Evolutionary conservation across 495 filamentous ascomycete species (phyloP).

Genomic region (Halenospora varia): DNA sequence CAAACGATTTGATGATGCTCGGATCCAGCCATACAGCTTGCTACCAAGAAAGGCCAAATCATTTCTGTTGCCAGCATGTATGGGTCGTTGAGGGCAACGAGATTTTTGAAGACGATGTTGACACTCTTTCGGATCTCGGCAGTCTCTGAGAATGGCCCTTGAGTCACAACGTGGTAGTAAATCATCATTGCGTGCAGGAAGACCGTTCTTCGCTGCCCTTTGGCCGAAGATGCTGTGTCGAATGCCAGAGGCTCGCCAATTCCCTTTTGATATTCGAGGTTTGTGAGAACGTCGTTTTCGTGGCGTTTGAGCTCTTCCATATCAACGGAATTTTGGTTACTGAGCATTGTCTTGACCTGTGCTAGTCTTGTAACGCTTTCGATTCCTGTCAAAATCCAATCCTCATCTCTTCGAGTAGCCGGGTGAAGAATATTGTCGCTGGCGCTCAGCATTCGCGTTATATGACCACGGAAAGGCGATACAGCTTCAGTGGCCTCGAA

Average conservation of each 20-base stretch:
- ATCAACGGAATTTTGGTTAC: neutral
- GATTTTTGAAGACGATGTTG: neutral
- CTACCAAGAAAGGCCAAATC: neutral
- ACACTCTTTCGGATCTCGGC: neutral
- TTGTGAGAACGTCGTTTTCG: neutral
- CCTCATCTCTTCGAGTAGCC: neutral
- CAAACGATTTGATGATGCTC: neutral
- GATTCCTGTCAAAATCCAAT: neutral
- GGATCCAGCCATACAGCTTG: neutral
- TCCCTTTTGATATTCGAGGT: neutral
- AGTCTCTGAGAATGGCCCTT: neutral
- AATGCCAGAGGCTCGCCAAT: neutral
- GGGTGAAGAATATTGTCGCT: neutral
- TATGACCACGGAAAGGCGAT: neutral
- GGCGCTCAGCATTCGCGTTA: neutral
- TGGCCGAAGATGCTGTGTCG: neutral
- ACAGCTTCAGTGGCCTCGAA: neutral
- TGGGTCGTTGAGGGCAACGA: neutral
- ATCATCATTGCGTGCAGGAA: neutral
- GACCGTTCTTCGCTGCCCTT: neutral
- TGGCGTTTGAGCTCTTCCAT: neutral
- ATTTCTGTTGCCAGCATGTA: neutral
- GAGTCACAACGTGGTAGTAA: neutral
- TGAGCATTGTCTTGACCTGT: neutral
- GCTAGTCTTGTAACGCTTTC: neutral